These are phyloP conservation scores for Candida cerambycidarum DNA, from an alignment of 805 yeast species.

Conservation along the genomic window DNA sequence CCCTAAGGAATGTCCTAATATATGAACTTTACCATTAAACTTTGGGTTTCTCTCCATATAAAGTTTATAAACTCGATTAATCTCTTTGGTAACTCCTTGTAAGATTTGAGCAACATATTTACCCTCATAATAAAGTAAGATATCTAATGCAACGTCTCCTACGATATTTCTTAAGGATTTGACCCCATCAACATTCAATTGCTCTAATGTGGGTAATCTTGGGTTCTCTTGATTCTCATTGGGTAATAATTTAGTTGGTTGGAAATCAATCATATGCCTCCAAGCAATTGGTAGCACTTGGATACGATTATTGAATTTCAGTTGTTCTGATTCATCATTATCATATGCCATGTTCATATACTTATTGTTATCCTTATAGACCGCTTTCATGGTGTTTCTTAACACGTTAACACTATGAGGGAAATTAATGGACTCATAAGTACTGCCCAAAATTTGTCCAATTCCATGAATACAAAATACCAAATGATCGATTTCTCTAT, in stretches of 20 bases:
- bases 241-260: slow-evolving; percentile 43
- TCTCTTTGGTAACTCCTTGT: slow-evolving; percentile 56
- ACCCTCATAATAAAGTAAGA: slow-evolving; percentile 77
- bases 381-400: slow-evolving; percentile 54
- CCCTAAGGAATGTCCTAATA: slow-evolving; percentile 91
- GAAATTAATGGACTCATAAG: slow-evolving; percentile 80
- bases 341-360: slow-evolving; percentile 37
- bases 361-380: slow-evolving; percentile 42
- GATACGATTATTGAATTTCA: slow-evolving; percentile 50
- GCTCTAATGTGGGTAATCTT: slow-evolving; percentile 60
- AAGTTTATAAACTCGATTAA: slow-evolving; percentile 59
- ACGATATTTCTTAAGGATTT: slow-evolving; percentile 72
- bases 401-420: slow-evolving; percentile 77
- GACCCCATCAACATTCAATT: slow-evolving; percentile 76
- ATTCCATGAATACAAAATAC: slow-evolving; percentile 93
- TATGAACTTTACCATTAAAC: slow-evolving; percentile 77
- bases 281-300: slow-evolving; percentile 91
- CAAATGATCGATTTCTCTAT: slow-evolving; percentile 54
- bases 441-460: slow-evolving; percentile 82
- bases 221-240: slow-evolving; percentile 31
- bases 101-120: slow-evolving; percentile 61
- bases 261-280: slow-evolving; percentile 76
- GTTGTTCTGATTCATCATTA: slow-evolving; percentile 17
- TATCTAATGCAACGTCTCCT: slow-evolving; percentile 86
- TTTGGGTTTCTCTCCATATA: slow-evolving; percentile 65